Base-by-base conservation (phyloP, 2,329 filamentous ascomycete genomes). In the Cytospora mali region DNA sequence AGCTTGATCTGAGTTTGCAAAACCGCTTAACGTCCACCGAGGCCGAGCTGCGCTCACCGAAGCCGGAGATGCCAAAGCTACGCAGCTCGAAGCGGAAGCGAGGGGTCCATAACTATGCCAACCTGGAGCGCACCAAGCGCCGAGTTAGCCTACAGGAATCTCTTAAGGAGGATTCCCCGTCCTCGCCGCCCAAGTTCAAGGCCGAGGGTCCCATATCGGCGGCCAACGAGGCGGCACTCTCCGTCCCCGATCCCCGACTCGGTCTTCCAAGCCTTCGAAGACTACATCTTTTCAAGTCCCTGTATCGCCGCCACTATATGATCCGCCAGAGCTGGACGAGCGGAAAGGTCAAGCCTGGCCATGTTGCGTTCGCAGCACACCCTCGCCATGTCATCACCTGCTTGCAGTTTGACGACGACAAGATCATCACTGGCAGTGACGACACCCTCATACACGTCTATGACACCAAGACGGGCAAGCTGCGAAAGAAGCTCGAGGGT, bases 361-460 rank as follows among this genome's bases (percentile, higher is more conserved):
- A 99, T 70, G 89, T 99, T 63, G 95, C 95, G 5, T 98, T 99
- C 75, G 88, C 92, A n/a, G 95, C 95, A 6, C 95, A 99, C 72
- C 92, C 95, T 64, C 88, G 92, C 35, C 94, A 98, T 77, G 95
- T 99, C 65, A 96, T 99, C 58, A 99, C 95, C 18, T 99, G 95
- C 73, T 83, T 99, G 59, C 93, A 99, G 74, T 99, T 99, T 70
- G 95, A 99, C 72, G 91, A 93, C 55, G 93, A 99, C 80, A 98
- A 98, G 77, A 97, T 99, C 68, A 84, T 99, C 68, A 99, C 95
- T 1, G 95, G 95, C 28, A 98, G 94, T 72, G 95, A 99, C 73
- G 95, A 99, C 73, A 97, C 93, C 4, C 88, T 97, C 66, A 99
- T 99, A 71, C 93, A 99, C 70, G 93, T 99, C 33, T 99, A 98